phyloP scores from a whole-genome alignment of 306 rosid genomes.

The Parietaria judaica region DNA sequence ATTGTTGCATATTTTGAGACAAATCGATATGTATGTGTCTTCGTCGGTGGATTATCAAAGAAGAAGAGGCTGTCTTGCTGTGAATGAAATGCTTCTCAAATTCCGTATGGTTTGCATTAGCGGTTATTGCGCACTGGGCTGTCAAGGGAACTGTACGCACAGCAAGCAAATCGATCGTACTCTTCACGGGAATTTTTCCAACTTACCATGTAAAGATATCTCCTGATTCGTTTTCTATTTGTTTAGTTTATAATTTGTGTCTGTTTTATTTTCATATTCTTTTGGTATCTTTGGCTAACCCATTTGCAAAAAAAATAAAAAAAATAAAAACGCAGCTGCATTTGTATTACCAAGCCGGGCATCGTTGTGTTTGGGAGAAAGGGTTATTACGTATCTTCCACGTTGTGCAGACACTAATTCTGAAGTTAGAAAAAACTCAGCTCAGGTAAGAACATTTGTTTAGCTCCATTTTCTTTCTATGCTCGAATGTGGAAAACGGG shows the following conservation, averaged over 20 bases:
- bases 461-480: neutral
- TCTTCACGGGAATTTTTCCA: constrained; percentile 62
- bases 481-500: neutral
- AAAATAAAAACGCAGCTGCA: constrained; percentile 54
- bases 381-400: constrained; percentile 81
- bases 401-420: constrained; percentile 90
- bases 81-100: constrained; percentile 89
- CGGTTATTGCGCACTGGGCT: constrained; percentile 78
- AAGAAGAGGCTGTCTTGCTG: constrained; percentile 92
- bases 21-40: constrained; percentile 82
- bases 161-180: constrained; percentile 69
- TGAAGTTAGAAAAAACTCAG: constrained; percentile 89
- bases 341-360: constrained; percentile 87
- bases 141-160: constrained; percentile 81
- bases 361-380: constrained; percentile 85
- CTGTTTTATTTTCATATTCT: neutral
- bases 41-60: constrained; percentile 82
- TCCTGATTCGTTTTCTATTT: constrained; percentile 6
- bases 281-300: constrained; percentile 7
- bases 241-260: neutral
- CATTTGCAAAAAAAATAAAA: constrained; percentile 4
- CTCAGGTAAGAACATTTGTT: constrained; percentile 43
- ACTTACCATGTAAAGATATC: constrained; percentile 69
- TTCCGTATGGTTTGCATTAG: constrained; percentile 74
- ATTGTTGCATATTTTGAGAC: constrained; percentile 75